Percentiles rank a stretch among this genome's conserved stretches.
Conservation (phyloP, 2,329 filamentous ascomycete species). For the Fusarium illudens region DNA sequence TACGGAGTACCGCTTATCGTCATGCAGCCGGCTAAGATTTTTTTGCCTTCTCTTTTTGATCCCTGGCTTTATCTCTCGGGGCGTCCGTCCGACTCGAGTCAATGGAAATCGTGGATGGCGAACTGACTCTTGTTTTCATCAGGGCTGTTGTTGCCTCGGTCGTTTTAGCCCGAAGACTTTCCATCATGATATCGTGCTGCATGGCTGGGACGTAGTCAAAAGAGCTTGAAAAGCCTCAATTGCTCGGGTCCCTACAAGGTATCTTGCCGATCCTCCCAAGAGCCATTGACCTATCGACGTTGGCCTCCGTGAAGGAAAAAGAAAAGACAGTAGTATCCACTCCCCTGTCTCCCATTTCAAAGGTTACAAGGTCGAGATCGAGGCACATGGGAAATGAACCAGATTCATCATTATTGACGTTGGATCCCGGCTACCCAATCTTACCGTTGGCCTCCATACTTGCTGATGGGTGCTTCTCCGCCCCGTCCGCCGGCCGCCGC, state of each 20-base stretch:
- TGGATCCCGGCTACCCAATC: background rate
- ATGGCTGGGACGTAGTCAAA: background rate
- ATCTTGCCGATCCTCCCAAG: slow-evolving; percentile 30
- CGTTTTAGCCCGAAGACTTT: background rate
- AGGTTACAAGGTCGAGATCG: slow-evolving; percentile 24
- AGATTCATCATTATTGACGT: slow-evolving; percentile 19
- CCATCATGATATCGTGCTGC: background rate
- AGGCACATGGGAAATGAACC: slow-evolving; percentile 16
- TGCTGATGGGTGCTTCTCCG: background rate
- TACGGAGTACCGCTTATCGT: slow-evolving; percentile 21
- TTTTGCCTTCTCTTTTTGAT: slow-evolving; percentile 15
- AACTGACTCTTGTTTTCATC: slow-evolving; percentile 1
- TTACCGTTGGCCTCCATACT: background rate
- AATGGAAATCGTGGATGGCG: slow-evolving; percentile 6
- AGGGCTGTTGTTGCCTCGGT: slow-evolving; percentile 4
- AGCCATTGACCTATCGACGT: slow-evolving; percentile 39
- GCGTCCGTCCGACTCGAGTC: slow-evolving; percentile 29
- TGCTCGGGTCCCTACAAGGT: slow-evolving; percentile 26
- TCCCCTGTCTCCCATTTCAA: slow-evolving; percentile 24
- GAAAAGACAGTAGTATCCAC: slow-evolving; percentile 21
- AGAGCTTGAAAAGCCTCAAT: slow-evolving; percentile 21
- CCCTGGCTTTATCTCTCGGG: slow-evolving; percentile 36
- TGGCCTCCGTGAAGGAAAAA: slow-evolving; percentile 11
- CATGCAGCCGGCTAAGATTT: slow-evolving; percentile 31
- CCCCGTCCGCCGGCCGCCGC: slow-evolving; percentile 11